Conservation (phyloP, 345 rosid species). For the Corchorus capsularis region DNA sequence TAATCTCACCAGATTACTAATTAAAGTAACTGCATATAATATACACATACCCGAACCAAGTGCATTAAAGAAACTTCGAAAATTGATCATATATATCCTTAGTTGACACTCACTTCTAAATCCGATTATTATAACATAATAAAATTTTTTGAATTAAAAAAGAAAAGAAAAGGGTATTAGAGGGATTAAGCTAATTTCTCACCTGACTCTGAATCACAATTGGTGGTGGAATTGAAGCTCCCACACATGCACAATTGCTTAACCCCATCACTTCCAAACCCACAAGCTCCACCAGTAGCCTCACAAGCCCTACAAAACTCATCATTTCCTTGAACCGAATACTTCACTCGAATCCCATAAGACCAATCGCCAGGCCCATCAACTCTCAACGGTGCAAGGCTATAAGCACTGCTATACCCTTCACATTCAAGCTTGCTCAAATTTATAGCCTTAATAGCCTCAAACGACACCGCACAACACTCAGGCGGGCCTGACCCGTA, state of each 20-base stretch:
- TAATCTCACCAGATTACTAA: too few relatives aligned
- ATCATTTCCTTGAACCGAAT: conserved; percentile 68
- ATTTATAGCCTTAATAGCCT: conserved; percentile 75
- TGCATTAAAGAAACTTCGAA: too few relatives aligned
- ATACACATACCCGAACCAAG: too few relatives aligned
- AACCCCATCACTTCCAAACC: conserved; percentile 60
- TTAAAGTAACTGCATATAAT: too few relatives aligned
- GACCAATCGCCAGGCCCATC: conserved; percentile 63
- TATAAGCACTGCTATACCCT: conserved; percentile 85
- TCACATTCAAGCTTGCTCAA: conserved; percentile 68
- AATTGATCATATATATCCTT: too few relatives aligned
- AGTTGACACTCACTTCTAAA: too few relatives aligned
- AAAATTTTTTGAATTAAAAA: too few relatives aligned
- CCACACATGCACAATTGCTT: conserved; percentile 78
- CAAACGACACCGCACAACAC: conserved; percentile 77
- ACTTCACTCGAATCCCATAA: conserved; percentile 76
- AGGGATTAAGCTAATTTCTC: not conserved
- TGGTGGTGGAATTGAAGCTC: conserved; percentile 66
- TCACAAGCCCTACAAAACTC: conserved; percentile 78
- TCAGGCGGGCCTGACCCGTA: conserved; percentile 68
- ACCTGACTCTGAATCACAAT: conserved; percentile 86
- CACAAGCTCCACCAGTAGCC: conserved; percentile 87
- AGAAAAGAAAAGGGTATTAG: too few relatives aligned
- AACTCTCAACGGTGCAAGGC: conserved; percentile 63
- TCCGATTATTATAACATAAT: too few relatives aligned